Evolutionary conservation across 179 eudicot species (phyloP).

Genomic region (Beta lomatogona): DNA sequence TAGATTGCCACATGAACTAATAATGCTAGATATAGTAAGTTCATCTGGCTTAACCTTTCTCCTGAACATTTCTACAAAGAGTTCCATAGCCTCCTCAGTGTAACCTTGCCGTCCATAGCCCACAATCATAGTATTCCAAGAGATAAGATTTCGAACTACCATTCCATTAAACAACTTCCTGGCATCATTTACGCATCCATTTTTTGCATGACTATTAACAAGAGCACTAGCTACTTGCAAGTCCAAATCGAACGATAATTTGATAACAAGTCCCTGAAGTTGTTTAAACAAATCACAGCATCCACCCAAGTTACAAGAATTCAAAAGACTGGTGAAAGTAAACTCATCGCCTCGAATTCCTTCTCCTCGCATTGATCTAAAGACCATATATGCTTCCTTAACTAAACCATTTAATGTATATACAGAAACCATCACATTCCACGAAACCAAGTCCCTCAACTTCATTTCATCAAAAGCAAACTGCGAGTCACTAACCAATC

Average conservation of each 20-base stretch:
- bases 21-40: constrained; percentile 51
- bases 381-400: constrained; percentile 43
- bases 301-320: constrained; percentile 38
- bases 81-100: constrained; percentile 46
- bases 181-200: constrained; percentile 39
- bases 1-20: constrained; percentile 53
- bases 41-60: constrained; percentile 45
- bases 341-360: constrained; percentile 56
- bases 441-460: constrained; percentile 53
- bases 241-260: constrained; percentile 38
- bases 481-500: constrained; percentile 47
- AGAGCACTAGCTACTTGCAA: constrained; percentile 34
- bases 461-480: constrained; percentile 44
- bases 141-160: constrained; percentile 41
- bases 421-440: constrained; percentile 65
- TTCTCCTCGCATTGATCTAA: constrained; percentile 40
- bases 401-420: constrained; percentile 40
- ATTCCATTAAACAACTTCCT: constrained; percentile 49
- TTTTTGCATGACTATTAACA: constrained; percentile 50
- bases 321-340: constrained; percentile 51
- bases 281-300: constrained; percentile 43
- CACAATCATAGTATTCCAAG: constrained; percentile 65
- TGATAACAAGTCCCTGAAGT: constrained; percentile 45
- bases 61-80: constrained; percentile 40
- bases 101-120: constrained; percentile 55